Evolutionary conservation across 805 yeast genomes (phyloP).

Genomic region (Limtongia smithiae): DNA sequence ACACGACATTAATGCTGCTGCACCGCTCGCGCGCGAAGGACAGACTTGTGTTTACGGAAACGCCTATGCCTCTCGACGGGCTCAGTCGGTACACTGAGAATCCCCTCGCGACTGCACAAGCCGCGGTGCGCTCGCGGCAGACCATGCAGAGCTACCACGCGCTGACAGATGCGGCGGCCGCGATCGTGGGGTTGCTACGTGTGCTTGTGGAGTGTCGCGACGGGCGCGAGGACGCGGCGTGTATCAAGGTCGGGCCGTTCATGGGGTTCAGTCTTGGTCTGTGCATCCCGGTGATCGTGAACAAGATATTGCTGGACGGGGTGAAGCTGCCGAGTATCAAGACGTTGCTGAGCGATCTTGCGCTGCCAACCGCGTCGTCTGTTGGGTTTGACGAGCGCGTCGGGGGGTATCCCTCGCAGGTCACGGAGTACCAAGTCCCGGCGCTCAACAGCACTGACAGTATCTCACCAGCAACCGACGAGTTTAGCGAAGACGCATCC

Average conservation of each 20-base stretch:
- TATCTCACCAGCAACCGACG: not conserved
- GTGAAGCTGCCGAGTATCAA: slow-evolving; percentile 22
- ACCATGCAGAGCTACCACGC: slow-evolving; percentile 9
- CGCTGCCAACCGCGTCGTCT: slow-evolving; percentile 2
- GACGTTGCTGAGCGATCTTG: slow-evolving; percentile 9
- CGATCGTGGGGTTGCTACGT: slow-evolving; percentile 8
- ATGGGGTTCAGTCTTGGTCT: slow-evolving; percentile 18
- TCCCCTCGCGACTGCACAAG: slow-evolving; percentile 15
- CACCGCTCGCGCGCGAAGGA: slow-evolving; percentile 21
- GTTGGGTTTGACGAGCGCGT: not conserved
- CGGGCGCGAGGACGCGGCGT: slow-evolving; percentile 19
- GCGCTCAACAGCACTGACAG: not conserved
- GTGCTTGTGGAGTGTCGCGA: slow-evolving; percentile 17
- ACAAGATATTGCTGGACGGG: slow-evolving; percentile 16
- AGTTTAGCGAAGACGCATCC: too few species aligned
- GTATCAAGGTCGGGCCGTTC: slow-evolving; percentile 16
- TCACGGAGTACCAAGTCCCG: not conserved
- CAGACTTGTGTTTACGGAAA: slow-evolving; percentile 19
- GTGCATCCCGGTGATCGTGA: slow-evolving; percentile 19
- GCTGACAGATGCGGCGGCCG: slow-evolving; percentile 12
- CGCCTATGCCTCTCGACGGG: slow-evolving; percentile 20
- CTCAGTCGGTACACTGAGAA: slow-evolving; percentile 14
- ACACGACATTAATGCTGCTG: slow-evolving; percentile 15
- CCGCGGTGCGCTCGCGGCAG: slow-evolving; percentile 7
- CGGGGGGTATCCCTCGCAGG: too few species aligned